phyloP scores from a whole-genome alignment of 441 rosid genomes.

The Brassica balearica region DNA sequence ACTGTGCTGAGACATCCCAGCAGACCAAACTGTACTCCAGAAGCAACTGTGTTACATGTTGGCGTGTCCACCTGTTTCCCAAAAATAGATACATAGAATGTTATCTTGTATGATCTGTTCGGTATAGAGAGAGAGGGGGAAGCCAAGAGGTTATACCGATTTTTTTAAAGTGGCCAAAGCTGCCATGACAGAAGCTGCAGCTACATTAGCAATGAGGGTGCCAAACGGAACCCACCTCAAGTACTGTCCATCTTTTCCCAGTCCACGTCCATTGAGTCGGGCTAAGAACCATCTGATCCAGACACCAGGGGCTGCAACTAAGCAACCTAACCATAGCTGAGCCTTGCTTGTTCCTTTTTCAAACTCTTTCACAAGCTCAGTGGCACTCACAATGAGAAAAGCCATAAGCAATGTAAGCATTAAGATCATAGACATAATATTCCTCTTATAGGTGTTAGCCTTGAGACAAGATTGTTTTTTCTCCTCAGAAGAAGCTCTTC shows the following conservation, averaged over 20 bases:
- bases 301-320: constrained; percentile 79
- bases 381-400: constrained; percentile 58
- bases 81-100: constrained; percentile 14
- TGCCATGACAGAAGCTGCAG: constrained; percentile 81
- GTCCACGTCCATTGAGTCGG: constrained; percentile 78
- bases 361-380: constrained; percentile 58
- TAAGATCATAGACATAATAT: constrained; percentile 48
- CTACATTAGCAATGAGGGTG: constrained; percentile 79
- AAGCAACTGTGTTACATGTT: constrained; percentile 53
- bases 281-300: constrained; percentile 97
- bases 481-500: constrained; percentile 29
- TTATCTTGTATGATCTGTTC: constrained; percentile 16
- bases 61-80: constrained; percentile 59
- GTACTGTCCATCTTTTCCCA: constrained; percentile 59
- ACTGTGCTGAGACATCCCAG: constrained; percentile 93
- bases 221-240: constrained; percentile 88
- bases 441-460: constrained; percentile 52
- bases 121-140: constrained; percentile 4
- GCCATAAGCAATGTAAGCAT: constrained; percentile 55
- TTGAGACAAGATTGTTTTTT: constrained; percentile 15
- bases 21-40: constrained; percentile 68
- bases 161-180: constrained; percentile 67
- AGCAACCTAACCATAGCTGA: constrained; percentile 84
- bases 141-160: constrained; percentile 49
- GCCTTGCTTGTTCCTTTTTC: constrained; percentile 56